Base-by-base conservation (phyloP, 768 basidiomycete species). In the Auricularia heimuer region DNA sequence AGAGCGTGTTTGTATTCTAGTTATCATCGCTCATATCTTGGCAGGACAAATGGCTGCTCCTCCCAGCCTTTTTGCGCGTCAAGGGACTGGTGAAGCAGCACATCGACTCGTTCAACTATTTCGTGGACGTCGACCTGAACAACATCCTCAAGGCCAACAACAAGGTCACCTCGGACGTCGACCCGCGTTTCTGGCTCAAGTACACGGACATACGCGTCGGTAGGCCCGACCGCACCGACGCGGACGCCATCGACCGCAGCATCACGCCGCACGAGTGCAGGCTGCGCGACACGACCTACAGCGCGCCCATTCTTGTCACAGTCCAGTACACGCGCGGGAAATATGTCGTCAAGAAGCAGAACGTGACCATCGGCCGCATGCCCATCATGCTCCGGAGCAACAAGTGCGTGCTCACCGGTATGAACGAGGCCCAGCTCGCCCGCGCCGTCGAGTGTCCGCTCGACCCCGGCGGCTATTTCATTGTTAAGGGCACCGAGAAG, bases 41-140 rank as follows among this genome's bases (percentile, higher is more conserved):
- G 54, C 69, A 97, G 95, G 97, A 99, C 74, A 99, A 99, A 86
- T 99, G 97, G 97, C 85, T 97, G 21, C 79, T 99, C 10, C 79
- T 99, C 2, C 97, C 97, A 1, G 96, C 95, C 10, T 99, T 98
- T 72, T 81, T 99, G 62, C 90, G 95, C 77, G 92, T 97, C 67
- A 99, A 99, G 72, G 97, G 97, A 66, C 87, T 99, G 14, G 97
- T 99, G 67, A 98, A 98, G 78, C 97, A 98, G 73, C 97, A 99
- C 73, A 91, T 98, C 69, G 97, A 98, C 75, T 97, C 94, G 7
- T 98, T 94, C 85, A 98, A 98, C 78, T 95, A 96, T 76, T 98
- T 99, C 72, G 94, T 98, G 72, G 92, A 98, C 70, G 88, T 90
- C 54, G 97, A 98, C 73, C 90, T 99, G 73, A 95, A 94, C 75